Evolutionary conservation across 306 rosid genomes (phyloP), one percentile per base, ranked within the genome.

Genomic region (Glycyrrhiza uralensis): DNA sequence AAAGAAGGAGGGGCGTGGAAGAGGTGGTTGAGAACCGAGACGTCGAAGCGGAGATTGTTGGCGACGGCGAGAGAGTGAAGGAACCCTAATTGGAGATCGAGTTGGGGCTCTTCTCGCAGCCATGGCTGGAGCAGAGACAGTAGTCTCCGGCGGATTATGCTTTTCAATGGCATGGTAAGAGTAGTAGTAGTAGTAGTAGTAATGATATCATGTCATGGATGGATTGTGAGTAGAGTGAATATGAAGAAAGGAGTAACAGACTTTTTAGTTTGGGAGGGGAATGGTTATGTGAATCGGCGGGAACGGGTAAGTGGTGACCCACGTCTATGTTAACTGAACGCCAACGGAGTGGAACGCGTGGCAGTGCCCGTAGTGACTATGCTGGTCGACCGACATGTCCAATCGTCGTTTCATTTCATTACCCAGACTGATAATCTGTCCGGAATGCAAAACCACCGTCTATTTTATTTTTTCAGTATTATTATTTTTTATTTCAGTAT

Each of bases 71-170:
- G 42, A 12, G 97, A 93, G 46, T 77, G 74, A 11, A 78, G 12
- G 32, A 93, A 42, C 80, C 98, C 98, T 67, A 90, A 66, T 41
- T 83, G 51, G 44, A 90, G 41, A 38, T 81, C 75, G 42, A 93
- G 76, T 7, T 89, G 89, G 3, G 94, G 90, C 50, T 87, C 89
- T 33, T 83, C 89, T 2, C 44, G 84, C 1, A 93, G 62, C 98
- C 97, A 90, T 77, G 97, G 96, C 76, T 70, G 88, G 9, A 93
- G 85, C 68, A 89, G 86, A 80, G 92, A 77, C 66, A 83, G 82
- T 22, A 89, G 83, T 45, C 79, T 87, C 88, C 88, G 86, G 60
- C 76, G 81, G 75, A 86, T 33, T 30, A 80, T 7, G 84, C 6
- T 76, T 61, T 71, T 56, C n/a, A 82, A 70, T 13, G 83, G 84